Evolutionary conservation across 352 stramenopile genomes (phyloP).

Genomic region (Phytophthora agathidicida): DNA sequence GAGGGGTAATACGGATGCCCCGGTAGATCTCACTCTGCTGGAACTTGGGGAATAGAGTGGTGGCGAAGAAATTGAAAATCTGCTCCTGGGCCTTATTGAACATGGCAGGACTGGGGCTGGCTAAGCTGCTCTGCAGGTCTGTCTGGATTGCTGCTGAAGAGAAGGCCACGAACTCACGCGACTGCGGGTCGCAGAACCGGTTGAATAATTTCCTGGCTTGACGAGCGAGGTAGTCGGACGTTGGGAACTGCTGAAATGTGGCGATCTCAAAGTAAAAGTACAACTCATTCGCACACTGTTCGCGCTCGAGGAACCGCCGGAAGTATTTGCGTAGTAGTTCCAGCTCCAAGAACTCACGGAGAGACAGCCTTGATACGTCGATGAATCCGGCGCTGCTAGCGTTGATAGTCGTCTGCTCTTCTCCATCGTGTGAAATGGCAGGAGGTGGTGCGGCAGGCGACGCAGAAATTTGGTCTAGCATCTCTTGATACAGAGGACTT

Average conservation of each 20-base stretch:
- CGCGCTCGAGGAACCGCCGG: conserved; percentile 71
- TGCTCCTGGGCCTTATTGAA: conserved; percentile 76
- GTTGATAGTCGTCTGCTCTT: conserved; percentile 17
- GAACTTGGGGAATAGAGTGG: conserved; percentile 76
- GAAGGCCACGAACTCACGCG: conserved; percentile 62
- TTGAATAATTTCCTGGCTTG: conserved; percentile 73
- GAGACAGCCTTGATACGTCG: conserved; percentile 51
- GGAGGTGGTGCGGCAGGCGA: conserved; percentile 9
- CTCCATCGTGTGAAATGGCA: conserved; percentile 13
- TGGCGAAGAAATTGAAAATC: conserved; percentile 69
- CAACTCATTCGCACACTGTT: conserved; percentile 72
- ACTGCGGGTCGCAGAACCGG: conserved; percentile 67
- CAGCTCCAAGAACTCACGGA: conserved; percentile 68
- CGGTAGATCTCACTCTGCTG: conserved; percentile 72
- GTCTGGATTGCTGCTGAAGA: conserved; percentile 25
- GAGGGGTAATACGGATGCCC: conserved; percentile 53
- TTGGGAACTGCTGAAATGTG: conserved; percentile 79
- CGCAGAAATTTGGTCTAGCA: conserved; percentile 36
- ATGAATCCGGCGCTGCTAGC: conserved; percentile 35
- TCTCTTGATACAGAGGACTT: conserved; percentile 46
- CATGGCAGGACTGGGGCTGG: conserved; percentile 58
- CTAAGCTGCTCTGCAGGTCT: conserved; percentile 46
- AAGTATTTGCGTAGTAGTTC: conserved; percentile 66
- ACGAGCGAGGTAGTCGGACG: conserved; percentile 69
- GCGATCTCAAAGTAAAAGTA: conserved; percentile 81